Percentiles rank a stretch among this genome's conserved stretches.
phyloP scores from a whole-genome alignment of 768 basidiomycete species.

The Boletus sp. region DNA sequence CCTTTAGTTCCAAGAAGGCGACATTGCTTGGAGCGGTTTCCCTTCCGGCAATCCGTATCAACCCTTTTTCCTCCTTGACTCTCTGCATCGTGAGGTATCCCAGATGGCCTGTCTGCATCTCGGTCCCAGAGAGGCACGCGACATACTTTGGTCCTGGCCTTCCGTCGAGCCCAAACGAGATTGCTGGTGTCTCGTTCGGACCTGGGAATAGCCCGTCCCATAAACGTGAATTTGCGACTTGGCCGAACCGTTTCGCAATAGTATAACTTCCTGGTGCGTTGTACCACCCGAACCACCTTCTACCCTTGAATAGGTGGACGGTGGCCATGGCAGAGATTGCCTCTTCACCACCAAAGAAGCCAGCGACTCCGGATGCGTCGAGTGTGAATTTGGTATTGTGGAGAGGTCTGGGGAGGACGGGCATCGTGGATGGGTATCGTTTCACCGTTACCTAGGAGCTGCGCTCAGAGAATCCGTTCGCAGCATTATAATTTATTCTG shows the following conservation, averaged over 20 bases:
- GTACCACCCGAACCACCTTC: slow-evolving; percentile 37
- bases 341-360: slow-evolving; percentile 39
- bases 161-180: slow-evolving; percentile 31
- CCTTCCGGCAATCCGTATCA: slow-evolving; percentile 6
- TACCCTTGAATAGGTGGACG: slow-evolving; percentile 32
- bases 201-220: slow-evolving; percentile 36
- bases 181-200: slow-evolving; percentile 24
- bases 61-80: slow-evolving; percentile 1
- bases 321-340: slow-evolving; percentile 38
- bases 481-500: background rate
- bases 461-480: background rate
- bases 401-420: slow-evolving; percentile 17
- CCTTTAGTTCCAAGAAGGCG: slow-evolving; percentile 22
- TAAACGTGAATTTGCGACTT: slow-evolving; percentile 26
- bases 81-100: slow-evolving; percentile 26
- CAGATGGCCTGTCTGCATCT: slow-evolving; percentile 30
- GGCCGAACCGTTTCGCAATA: slow-evolving; percentile 33
- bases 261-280: slow-evolving; percentile 38
- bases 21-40: slow-evolving; percentile 19
- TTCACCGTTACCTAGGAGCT: background rate
- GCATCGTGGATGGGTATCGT: slow-evolving; percentile 10
- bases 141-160: slow-evolving; percentile 27
- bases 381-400: slow-evolving; percentile 12
- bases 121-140: slow-evolving; percentile 28
- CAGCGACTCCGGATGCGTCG: slow-evolving; percentile 33